Percentiles rank a stretch among this genome's conserved stretches.
Conservation (phyloP, 164 flowering plant genomes). For the Paratinospora sagittata region DNA sequence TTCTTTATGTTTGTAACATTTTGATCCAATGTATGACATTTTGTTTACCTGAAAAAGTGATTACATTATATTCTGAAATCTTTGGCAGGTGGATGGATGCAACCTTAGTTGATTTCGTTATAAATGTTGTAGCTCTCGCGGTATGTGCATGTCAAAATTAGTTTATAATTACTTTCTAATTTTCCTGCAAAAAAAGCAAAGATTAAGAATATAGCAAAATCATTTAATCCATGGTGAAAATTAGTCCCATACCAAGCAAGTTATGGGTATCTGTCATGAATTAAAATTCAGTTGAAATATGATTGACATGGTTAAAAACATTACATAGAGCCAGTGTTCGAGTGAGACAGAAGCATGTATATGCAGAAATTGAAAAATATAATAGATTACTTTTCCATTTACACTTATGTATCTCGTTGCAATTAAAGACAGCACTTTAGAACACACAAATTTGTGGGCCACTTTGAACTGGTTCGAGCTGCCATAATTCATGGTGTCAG, state of each 20-base stretch:
- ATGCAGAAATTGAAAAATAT: too few species aligned
- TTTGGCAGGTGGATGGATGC: slow-evolving; percentile 70
- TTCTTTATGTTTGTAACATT: background rate
- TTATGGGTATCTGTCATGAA: background rate
- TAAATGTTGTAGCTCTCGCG: slow-evolving; percentile 51
- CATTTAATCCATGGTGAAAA: background rate
- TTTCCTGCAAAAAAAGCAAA: background rate
- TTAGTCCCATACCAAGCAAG: background rate
- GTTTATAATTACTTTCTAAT: background rate
- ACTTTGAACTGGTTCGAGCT: background rate
- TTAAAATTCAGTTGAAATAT: too few species aligned
- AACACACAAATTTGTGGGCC: background rate
- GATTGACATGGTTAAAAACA: too few species aligned
- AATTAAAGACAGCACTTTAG: background rate
- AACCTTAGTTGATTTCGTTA: slow-evolving; percentile 67
- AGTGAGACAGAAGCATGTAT: too few species aligned
- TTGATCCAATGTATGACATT: too few species aligned
- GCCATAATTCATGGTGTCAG: background rate
- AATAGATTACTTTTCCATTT: too few species aligned
- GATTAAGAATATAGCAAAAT: background rate
- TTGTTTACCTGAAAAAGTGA: background rate
- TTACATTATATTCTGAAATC: slow-evolving; percentile 34
- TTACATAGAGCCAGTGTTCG: too few species aligned
- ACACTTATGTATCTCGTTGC: too few species aligned
- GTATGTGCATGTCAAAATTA: slow-evolving; percentile 27